Conservation (phyloP, 768 basidiomycete species). For the Russula griseocarnosa region DNA sequence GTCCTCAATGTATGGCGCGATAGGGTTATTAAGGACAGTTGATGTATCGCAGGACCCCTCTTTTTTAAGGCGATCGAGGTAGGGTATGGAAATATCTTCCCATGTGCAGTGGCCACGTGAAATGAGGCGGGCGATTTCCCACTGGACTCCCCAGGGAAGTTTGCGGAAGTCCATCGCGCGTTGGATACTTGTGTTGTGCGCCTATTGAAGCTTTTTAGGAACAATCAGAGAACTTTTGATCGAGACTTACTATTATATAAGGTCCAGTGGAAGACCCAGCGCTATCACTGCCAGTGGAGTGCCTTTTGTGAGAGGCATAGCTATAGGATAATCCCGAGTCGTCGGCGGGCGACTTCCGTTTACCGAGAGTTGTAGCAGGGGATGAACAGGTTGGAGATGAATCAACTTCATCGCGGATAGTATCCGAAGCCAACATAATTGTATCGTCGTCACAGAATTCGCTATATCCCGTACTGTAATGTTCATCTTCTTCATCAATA, state of each 20-base stretch:
- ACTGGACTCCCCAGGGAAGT: slow-evolving; percentile 44
- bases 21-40: background rate
- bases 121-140: slow-evolving; percentile 49
- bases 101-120: slow-evolving; percentile 34
- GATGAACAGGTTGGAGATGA: background rate
- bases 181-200: slow-evolving; percentile 13
- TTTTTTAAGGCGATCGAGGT: slow-evolving; percentile 32
- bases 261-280: background rate
- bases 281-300: background rate
- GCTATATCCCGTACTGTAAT: slow-evolving; percentile 8
- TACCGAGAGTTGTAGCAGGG: background rate
- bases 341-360: slow-evolving; percentile 18
- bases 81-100: slow-evolving; percentile 33
- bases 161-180: slow-evolving; percentile 17
- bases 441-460: slow-evolving; percentile 19
- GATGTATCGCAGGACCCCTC: slow-evolving; percentile 3
- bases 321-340: background rate
- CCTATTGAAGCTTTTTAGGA: slow-evolving; percentile 7
- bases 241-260: slow-evolving; percentile 13
- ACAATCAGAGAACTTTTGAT: background rate
- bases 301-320: slow-evolving; percentile 4
- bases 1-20: slow-evolving; percentile 10
- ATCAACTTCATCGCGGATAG: background rate
- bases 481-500: background rate
- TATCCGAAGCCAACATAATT: background rate